phyloP scores from a whole-genome alignment of 768 basidiomycete genomes.

The Candolleomyces efflorescens region DNA sequence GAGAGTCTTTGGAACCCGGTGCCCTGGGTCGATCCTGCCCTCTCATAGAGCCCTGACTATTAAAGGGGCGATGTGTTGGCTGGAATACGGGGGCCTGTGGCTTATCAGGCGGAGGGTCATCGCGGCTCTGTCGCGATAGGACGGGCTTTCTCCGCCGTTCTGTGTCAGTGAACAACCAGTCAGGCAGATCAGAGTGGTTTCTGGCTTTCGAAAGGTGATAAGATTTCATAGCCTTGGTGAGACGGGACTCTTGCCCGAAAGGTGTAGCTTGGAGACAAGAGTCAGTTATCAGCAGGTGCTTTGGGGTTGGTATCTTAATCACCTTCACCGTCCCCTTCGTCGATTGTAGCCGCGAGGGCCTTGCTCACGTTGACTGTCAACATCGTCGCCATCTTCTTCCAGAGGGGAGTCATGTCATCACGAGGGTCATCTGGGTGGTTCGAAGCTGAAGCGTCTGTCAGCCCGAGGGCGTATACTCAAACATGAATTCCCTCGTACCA shows the following conservation, averaged over 20 bases:
- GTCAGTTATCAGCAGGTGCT: not conserved
- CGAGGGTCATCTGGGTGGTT: not conserved
- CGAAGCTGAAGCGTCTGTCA: not conserved
- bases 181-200: constrained; percentile 52
- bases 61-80: not conserved
- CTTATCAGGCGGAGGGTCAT: not conserved
- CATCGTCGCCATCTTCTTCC: constrained; percentile 50
- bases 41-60: not conserved
- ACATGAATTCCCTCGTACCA: not conserved
- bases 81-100: not conserved
- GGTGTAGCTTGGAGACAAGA: constrained; percentile 36
- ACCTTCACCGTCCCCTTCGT: constrained; percentile 43
- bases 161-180: constrained; percentile 59
- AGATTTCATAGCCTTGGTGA: constrained; percentile 62
- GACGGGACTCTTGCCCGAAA: constrained; percentile 53
- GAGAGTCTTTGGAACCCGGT: constrained; percentile 21
- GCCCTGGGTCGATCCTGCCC: not conserved
- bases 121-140: constrained; percentile 1
- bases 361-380: constrained; percentile 56
- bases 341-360: constrained; percentile 47
- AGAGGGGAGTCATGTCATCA: constrained; percentile 26
- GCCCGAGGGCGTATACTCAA: not conserved
- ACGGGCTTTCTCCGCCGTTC: constrained; percentile 37
- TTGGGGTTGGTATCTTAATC: constrained; percentile 8
- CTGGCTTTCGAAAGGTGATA: constrained; percentile 62